Evolutionary conservation across 2,329 filamentous ascomycete species (phyloP).

Genomic region (Xylariaceae sp.): DNA sequence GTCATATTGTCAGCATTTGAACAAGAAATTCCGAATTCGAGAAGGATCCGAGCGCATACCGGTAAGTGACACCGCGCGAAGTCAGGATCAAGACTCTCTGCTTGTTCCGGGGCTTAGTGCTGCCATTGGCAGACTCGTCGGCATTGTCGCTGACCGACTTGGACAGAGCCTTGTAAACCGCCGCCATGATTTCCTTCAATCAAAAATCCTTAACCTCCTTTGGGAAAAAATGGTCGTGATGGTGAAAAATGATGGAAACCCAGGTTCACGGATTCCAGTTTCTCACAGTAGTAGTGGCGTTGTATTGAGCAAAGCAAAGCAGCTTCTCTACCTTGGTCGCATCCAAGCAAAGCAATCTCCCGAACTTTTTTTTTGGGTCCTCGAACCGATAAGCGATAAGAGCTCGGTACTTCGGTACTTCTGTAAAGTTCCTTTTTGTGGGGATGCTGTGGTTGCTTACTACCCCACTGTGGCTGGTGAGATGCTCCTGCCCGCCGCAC

Average conservation of each 20-base stretch:
- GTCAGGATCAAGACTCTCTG: slow-evolving; percentile 83
- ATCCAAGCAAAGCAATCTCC: slow-evolving; percentile 1
- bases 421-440: background rate
- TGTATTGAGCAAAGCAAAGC: background rate
- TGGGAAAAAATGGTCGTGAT: background rate
- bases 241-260: background rate
- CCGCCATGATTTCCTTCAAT: slow-evolving; percentile 49
- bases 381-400: slow-evolving; percentile 19
- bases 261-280: background rate
- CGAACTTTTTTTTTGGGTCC: slow-evolving; percentile 18
- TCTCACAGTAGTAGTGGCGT: background rate
- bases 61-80: slow-evolving; percentile 85
- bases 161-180: slow-evolving; percentile 70
- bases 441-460: background rate
- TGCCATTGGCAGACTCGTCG: slow-evolving; percentile 44
- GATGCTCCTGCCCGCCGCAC: no score
- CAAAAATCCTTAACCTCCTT: background rate
- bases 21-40: background rate
- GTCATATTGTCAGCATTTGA: background rate
- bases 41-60: slow-evolving; percentile 18
- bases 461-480: slow-evolving; percentile 5
- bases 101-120: slow-evolving; percentile 63
- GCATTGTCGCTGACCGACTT: slow-evolving; percentile 50
- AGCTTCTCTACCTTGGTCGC: background rate
- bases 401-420: background rate